A percentile compares a stretch with the other conserved stretches of the same genome.
These are phyloP conservation scores for Leccinum subrobustum DNA, from an alignment of 1,284 basidiomycete species.

Conservation along the genomic window DNA sequence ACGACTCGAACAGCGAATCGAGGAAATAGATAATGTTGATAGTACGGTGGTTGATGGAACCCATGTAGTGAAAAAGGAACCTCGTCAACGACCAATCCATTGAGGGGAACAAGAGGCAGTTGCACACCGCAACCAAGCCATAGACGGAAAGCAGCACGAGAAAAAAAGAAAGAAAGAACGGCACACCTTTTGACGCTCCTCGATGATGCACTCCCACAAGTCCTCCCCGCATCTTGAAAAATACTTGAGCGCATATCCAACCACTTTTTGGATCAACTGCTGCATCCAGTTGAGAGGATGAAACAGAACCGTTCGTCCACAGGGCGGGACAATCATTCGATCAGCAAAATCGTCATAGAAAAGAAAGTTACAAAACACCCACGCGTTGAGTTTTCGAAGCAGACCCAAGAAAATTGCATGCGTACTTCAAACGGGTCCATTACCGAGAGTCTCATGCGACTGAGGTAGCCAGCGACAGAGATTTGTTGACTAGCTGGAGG, in stretches of 20 bases:
- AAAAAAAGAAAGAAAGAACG: background rate
- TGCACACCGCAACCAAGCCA: background rate
- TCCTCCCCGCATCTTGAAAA: background rate
- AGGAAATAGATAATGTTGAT: conserved; percentile 94
- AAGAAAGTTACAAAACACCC: conserved; percentile 36
- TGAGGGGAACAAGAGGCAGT: background rate
- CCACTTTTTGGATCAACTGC: background rate
- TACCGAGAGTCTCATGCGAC: background rate
- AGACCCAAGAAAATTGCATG: conserved; percentile 75
- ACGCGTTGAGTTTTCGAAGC: conserved; percentile 78
- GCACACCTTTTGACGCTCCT: background rate
- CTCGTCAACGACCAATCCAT: background rate
- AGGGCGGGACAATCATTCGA: background rate
- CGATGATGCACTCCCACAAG: background rate
- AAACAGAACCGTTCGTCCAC: background rate
- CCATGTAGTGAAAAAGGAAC: conserved; percentile 43
- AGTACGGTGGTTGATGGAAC: conserved; percentile 76
- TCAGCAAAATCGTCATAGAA: background rate
- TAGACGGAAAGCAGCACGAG: background rate
- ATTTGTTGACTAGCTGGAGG: no score
- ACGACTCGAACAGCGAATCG: conserved; percentile 83
- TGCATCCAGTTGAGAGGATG: background rate
- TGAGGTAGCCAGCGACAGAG: no score
- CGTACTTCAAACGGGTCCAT: conserved; percentile 90
- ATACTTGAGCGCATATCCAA: background rate